Base-by-base conservation (phyloP, 2,329 filamentous ascomycete genomes). In the Mycogone perniciosa region DNA sequence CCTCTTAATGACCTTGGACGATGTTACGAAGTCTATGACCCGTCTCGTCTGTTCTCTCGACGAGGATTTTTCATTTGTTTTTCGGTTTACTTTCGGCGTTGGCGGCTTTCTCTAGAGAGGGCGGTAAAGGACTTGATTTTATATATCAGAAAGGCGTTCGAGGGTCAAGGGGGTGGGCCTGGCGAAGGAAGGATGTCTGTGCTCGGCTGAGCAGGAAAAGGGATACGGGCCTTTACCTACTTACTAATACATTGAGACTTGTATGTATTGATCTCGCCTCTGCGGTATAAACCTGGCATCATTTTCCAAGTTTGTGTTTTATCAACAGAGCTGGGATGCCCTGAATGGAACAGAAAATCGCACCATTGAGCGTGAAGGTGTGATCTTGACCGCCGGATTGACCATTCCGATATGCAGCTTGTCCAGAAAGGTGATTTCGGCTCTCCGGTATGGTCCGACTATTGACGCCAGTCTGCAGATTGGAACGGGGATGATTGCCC, bases 61-160 rank as follows among this genome's bases (percentile, higher is more conserved):
- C 50, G 51, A 55, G 27, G 41, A 27, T 42, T 51, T 35, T 39
- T 51, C 49, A 34, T 44, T 50, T 39, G 41, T 38, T 51, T 46
- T 52, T 34, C 50, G 33, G 38, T 37, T 53, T 49, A 53, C 56
- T 52, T 56, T 44, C 43, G 58, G 59, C 57, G 59, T 60, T 61
- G 51, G 43, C 38, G 52, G 55, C 51, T 51, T 50, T 46, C 51
- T 53, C 48, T 51, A 51, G 44, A 55, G 48, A n/a, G 46, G 54
- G 49, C 46, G 51, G 50, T 50, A 55, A 51, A 46, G 53, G 53
- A 53, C 49, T 38, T 47, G 33, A 57, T 46, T 46, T 49, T 51
- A 48, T 53, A 50, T 50, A 51, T 48, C 43, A 53, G 31, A 43
- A 35, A 48, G 52, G 51, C 47, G 44, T 27, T 42, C 38, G 30